A percentile compares a stretch with the other conserved stretches of the same genome.
Evolutionary conservation across 192 early-diverging fungal genomes (phyloP).

Genomic region (Geosiphon pyriformis): DNA sequence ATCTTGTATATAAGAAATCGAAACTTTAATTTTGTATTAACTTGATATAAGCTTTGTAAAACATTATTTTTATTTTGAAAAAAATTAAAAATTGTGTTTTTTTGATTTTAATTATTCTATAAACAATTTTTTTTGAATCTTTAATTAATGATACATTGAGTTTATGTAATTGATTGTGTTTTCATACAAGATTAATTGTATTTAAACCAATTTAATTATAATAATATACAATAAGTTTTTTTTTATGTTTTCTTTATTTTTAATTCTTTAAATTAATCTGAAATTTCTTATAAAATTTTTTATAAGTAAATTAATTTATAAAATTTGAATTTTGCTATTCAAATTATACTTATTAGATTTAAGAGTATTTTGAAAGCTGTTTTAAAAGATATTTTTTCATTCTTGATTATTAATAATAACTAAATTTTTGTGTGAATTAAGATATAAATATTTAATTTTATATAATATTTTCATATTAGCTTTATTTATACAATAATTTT

Average conservation of each 20-base stretch:
- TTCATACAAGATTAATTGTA: not conserved
- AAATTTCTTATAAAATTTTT: not conserved
- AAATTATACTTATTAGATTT: not conserved
- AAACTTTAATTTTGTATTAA: not conserved
- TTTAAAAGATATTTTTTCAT: too few relatives aligned
- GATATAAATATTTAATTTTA: too few relatives aligned
- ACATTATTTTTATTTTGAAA: not conserved
- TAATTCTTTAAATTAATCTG: not conserved
- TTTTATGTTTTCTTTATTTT: not conserved
- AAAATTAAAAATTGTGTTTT: constrained; percentile 2
- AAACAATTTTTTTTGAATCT: not conserved
- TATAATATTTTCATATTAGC: too few relatives aligned
- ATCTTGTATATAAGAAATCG: not conserved
- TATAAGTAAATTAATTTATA: not conserved
- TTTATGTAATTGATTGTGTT: not conserved
- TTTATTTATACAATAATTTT: too few relatives aligned
- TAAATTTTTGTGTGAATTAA: too few relatives aligned
- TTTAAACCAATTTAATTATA: not conserved
- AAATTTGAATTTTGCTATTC: not conserved
- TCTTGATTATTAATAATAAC: too few relatives aligned
- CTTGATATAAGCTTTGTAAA: not conserved
- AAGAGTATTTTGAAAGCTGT: not conserved
- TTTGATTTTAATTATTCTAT: constrained; percentile 3
- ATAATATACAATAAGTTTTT: not conserved
- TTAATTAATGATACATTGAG: not conserved